Evolutionary conservation across 768 basidiomycete genomes (phyloP).

Genomic region (Tylopilus vinaceipallidus): DNA sequence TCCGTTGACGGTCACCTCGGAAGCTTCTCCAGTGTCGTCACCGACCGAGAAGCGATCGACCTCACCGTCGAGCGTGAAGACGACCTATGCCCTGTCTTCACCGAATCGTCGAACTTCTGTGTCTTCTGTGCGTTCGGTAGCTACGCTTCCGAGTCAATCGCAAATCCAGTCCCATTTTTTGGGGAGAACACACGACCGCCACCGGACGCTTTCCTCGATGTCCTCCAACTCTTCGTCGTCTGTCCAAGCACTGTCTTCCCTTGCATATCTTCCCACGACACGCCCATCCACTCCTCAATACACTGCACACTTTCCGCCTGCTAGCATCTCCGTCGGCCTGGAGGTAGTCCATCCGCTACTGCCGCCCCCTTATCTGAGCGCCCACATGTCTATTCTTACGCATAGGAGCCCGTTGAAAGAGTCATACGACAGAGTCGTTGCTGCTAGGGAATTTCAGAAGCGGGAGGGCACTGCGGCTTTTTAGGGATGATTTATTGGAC

Average conservation of each 20-base stretch:
- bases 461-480: slow-evolving; percentile 10
- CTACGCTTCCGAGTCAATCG: slow-evolving; percentile 50
- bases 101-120: slow-evolving; percentile 50
- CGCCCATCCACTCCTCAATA: slow-evolving; percentile 41
- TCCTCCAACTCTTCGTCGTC: slow-evolving; percentile 45
- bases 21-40: slow-evolving; percentile 44
- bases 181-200: slow-evolving; percentile 39
- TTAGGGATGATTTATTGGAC: not conserved
- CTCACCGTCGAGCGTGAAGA: slow-evolving; percentile 40
- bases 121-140: slow-evolving; percentile 58
- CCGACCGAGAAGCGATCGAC: slow-evolving; percentile 30
- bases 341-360: slow-evolving; percentile 69
- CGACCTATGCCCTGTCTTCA: slow-evolving; percentile 30
- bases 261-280: slow-evolving; percentile 50
- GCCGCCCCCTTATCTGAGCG: slow-evolving; percentile 67
- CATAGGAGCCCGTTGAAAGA: slow-evolving; percentile 67
- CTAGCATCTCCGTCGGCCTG: slow-evolving; percentile 50
- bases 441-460: slow-evolving; percentile 46
- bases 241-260: slow-evolving; percentile 55
- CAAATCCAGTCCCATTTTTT: slow-evolving; percentile 35
- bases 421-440: slow-evolving; percentile 63
- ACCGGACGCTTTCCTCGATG: slow-evolving; percentile 57
- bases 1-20: slow-evolving; percentile 60
- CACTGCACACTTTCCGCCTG: slow-evolving; percentile 61
- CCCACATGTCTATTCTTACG: slow-evolving; percentile 67